Base-by-base conservation (phyloP, 1,284 basidiomycete species). In the Apiotrichum siamense region DNA sequence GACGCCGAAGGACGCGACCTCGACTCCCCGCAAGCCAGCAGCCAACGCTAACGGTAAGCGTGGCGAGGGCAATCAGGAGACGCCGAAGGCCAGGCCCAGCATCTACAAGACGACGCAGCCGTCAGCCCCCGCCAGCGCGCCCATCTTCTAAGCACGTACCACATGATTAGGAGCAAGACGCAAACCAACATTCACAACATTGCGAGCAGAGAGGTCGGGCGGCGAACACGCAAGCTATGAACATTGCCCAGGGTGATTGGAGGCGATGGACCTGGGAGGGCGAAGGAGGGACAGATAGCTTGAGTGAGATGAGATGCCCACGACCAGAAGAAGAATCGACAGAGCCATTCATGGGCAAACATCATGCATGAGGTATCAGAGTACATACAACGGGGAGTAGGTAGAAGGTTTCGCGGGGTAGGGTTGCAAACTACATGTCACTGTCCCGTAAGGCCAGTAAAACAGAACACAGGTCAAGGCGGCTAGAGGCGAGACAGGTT, bases 21-120 rank as follows among this genome's bases (percentile, higher is more conserved):
- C 26, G 33, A 36, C 20, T 11, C 12, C 33, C 12, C 10, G 41
- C 31, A 33, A n/a, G 44, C n/a, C n/a, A n/a, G n/a, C n/a, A n/a
- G n/a, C n/a, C n/a, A n/a, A n/a, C 25, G 35, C 25, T 23, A 36
- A 26, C 25, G 43, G 39, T 35, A 41, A 29, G 29, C 11, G n/a
- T n/a, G n/a, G 26, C 35, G 23, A 32, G 29, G 33, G 26, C 25
- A 35, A 43, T 32, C 42, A 45, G 7, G 26, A 35, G 15, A 36
- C 43, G n/a, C 40, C 47, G 10, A 52, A 58, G 49, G 42, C 57
- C 42, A 63, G 61, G 45, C 52, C 59, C 20, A 61, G 60, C 46
- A 63, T 61, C 45, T 61, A 52, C 58, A 63, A 63, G 54, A 33
- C 48, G 11, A 47, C 46, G 37, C 57, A 59, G 49, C 54, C 54